Percentiles rank a stretch among this genome's conserved stretches.
phyloP scores from a whole-genome alignment of 768 basidiomycete species.

The Phylloporus rhodoxanthus region DNA sequence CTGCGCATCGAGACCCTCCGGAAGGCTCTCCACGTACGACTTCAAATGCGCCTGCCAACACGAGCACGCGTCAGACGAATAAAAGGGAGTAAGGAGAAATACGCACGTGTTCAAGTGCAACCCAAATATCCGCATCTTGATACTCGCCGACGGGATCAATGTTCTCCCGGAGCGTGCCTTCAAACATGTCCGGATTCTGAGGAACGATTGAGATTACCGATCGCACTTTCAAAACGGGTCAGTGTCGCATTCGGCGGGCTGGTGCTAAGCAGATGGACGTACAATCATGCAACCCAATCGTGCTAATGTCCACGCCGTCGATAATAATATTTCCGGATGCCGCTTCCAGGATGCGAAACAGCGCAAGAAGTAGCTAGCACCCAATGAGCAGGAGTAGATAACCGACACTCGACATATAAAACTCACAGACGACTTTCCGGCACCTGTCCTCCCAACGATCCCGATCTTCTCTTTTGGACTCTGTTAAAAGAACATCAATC shows the following conservation, averaged over 20 bases:
- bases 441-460: no score
- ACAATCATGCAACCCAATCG: slow-evolving; percentile 64
- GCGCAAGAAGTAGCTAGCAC: slow-evolving; percentile 56
- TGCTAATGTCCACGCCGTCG: slow-evolving; percentile 72
- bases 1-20: slow-evolving; percentile 63
- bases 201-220: slow-evolving; percentile 83
- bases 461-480: slow-evolving; percentile 47
- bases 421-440: no score
- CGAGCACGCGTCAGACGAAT: neutral
- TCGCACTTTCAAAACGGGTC: slow-evolving; percentile 40
- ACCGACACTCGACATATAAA: no score
- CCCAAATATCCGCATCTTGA: slow-evolving; percentile 81
- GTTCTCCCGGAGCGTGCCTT: slow-evolving; percentile 76
- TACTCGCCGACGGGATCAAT: slow-evolving; percentile 79
- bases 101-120: slow-evolving; percentile 62
- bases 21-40: slow-evolving; percentile 57
- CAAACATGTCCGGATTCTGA: slow-evolving; percentile 67
- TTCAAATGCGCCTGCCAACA: slow-evolving; percentile 54
- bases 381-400: neutral
- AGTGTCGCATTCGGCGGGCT: neutral
- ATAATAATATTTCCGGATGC: slow-evolving; percentile 59
- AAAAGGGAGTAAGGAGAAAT: neutral
- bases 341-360: slow-evolving; percentile 77
- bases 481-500: slow-evolving; percentile 31
- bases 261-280: slow-evolving; percentile 3